phyloP scores from a whole-genome alignment of 352 stramenopile species.

The Phytophthora niederhauseri region DNA sequence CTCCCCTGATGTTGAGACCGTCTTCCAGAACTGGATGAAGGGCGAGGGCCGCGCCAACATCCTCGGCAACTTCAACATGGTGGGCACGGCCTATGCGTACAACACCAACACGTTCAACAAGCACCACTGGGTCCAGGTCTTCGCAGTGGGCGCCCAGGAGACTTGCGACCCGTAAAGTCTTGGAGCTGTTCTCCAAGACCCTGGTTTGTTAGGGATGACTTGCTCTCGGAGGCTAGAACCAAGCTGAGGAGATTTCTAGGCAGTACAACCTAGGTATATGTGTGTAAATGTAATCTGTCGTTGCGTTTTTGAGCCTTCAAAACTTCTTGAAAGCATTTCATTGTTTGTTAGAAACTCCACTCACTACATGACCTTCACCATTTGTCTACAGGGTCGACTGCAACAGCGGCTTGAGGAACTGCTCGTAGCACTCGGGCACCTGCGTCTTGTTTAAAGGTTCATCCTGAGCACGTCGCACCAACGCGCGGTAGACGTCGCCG shows the following conservation, averaged over 20 bases:
- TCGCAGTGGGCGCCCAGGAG: conserved; percentile 34
- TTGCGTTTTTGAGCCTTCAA: not conserved
- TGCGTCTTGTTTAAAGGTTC: conserved; percentile 68
- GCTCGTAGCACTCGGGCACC: conserved; percentile 60
- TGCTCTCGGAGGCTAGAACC: not conserved
- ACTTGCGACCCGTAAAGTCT: conserved; percentile 23
- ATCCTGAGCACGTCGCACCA: conserved; percentile 50
- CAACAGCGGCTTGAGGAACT: conserved; percentile 54
- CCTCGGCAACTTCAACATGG: conserved; percentile 36
- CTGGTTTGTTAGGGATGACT: not conserved
- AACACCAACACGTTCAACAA: conserved; percentile 32
- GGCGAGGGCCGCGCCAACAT: conserved; percentile 22
- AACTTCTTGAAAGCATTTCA: no score
- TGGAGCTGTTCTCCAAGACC: not conserved
- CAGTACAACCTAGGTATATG: not conserved
- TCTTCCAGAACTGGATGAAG: conserved; percentile 43
- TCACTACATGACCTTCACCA: not conserved
- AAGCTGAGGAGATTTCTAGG: not conserved
- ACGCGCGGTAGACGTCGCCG: conserved; percentile 69
- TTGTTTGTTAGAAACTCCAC: no score
- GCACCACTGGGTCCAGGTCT: conserved; percentile 61
- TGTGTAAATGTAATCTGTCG: not conserved
- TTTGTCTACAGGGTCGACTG: conserved; percentile 36
- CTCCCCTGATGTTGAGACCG: conserved; percentile 24
- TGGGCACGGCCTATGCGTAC: conserved; percentile 35